A percentile compares a stretch with the other conserved stretches of the same genome.
Evolutionary conservation across 805 yeast genomes (phyloP).

Genomic region (Candida rishiriensis): DNA sequence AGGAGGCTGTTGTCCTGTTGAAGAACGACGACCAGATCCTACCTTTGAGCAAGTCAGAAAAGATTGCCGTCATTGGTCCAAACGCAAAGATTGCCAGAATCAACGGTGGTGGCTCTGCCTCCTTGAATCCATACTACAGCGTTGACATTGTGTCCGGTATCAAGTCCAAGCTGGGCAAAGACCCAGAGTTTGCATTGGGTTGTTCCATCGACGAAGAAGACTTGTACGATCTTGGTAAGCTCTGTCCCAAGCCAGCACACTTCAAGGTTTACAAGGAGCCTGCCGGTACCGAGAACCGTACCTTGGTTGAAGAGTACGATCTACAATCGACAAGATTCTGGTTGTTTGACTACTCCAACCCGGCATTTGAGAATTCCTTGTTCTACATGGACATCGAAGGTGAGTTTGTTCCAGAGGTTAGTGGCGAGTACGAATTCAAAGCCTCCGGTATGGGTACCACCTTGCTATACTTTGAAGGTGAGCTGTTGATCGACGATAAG

Average conservation of each 20-base stretch:
- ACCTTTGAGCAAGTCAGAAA: constrained; percentile 42
- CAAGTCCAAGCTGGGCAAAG: constrained; percentile 18
- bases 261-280: constrained; percentile 28
- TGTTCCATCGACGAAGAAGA: constrained; percentile 20
- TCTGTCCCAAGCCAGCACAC: constrained; percentile 23
- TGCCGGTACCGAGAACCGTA: constrained; percentile 19
- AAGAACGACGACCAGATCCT: constrained; percentile 45
- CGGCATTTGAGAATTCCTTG: constrained; percentile 17
- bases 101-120: constrained; percentile 64
- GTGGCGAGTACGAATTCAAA: constrained; percentile 38
- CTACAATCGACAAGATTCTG: constrained; percentile 14
- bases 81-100: constrained; percentile 46
- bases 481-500: constrained; percentile 42
- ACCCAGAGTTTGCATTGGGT: constrained; percentile 32
- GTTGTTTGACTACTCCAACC: constrained; percentile 22
- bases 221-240: constrained; percentile 13
- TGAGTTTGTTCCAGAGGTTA: constrained; percentile 32
- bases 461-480: constrained; percentile 37
- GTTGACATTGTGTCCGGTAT: constrained; percentile 14
- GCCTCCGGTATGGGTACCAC: constrained; percentile 39
- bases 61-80: constrained; percentile 56
- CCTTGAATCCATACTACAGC: constrained; percentile 25
- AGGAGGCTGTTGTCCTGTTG: constrained; percentile 51
- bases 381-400: constrained; percentile 39
- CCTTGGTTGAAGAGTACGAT: constrained; percentile 25